phyloP scores from a whole-genome alignment of 495 filamentous ascomycete species.

The Choiromyces venosus region DNA sequence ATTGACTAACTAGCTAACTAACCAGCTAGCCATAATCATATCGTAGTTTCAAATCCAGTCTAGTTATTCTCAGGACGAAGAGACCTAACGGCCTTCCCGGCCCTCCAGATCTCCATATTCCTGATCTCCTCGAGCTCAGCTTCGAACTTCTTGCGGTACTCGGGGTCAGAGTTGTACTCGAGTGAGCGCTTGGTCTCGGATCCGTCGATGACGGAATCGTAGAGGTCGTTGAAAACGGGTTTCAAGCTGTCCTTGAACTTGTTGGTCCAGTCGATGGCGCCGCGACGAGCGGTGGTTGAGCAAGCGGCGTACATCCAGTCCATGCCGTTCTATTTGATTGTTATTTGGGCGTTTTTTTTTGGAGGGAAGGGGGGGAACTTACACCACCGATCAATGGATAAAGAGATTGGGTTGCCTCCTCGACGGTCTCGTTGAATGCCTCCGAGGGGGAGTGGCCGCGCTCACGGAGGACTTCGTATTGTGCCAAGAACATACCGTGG shows the following conservation, averaged over 20 bases:
- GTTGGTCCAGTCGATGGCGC: constrained; percentile 96
- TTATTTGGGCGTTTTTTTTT: background rate
- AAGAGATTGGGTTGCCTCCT: constrained; percentile 95
- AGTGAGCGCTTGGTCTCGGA: constrained; percentile 88
- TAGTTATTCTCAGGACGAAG: constrained; percentile 86
- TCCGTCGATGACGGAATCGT: constrained; percentile 82
- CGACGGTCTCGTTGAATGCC: constrained; percentile 99
- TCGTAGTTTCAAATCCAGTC: constrained; percentile 39
- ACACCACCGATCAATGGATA: constrained; percentile 87
- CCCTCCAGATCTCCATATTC: constrained; percentile 95
- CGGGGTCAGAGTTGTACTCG: constrained; percentile 87
- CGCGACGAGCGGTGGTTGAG: constrained; percentile 95
- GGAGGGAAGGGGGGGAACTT: constrained; percentile 6
- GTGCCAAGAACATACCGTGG: constrained; percentile 99
- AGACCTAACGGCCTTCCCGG: constrained; percentile 90
- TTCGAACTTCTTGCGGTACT: constrained; percentile 95
- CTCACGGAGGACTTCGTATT: constrained; percentile 99
- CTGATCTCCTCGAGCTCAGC: constrained; percentile 95
- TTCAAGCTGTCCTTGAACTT: constrained; percentile 94
- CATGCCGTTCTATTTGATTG: constrained; percentile 66
- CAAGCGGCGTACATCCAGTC: constrained; percentile 99
- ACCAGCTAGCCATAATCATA: background rate
- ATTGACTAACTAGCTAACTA: background rate
- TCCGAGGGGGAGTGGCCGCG: constrained; percentile 93
- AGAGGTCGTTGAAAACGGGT: constrained; percentile 95